Percentiles rank a stretch among this genome's conserved stretches.
These are phyloP conservation scores for Tetramitus jugosus DNA, from an alignment of 208 protist genomes.

Conservation along the genomic window DNA sequence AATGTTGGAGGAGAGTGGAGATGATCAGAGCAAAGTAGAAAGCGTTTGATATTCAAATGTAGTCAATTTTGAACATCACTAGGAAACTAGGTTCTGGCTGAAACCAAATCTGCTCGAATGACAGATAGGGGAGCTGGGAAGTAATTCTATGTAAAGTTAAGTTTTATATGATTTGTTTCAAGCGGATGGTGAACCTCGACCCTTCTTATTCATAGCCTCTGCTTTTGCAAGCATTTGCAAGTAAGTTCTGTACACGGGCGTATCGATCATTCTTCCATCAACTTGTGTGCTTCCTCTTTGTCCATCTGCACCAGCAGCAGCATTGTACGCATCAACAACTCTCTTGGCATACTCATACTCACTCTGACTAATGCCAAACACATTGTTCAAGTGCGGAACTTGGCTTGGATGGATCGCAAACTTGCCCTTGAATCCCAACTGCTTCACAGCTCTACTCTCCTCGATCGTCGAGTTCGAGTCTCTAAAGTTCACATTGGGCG, in stretches of 20 bases:
- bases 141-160: no score
- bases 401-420: slow-evolving; percentile 21
- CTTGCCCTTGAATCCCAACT: slow-evolving; percentile 5
- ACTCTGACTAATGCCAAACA: not conserved
- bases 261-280: slow-evolving; percentile 19
- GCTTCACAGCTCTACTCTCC: not conserved
- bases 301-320: not conserved
- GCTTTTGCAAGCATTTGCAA: no score
- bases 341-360: slow-evolving; percentile 4
- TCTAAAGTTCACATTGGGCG: slow-evolving; percentile 18
- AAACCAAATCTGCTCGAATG: no score
- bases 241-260: slow-evolving; percentile 12
- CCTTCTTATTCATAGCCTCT: no score
- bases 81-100: no score
- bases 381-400: not conserved
- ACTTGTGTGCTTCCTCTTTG: not conserved
- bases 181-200: no score
- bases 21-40: no score
- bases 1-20: no score
- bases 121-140: no score
- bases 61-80: no score
- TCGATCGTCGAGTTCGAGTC: not conserved
- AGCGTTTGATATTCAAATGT: no score
- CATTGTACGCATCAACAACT: slow-evolving; percentile 9
- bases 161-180: no score